Percentiles rank a stretch among this genome's conserved stretches.
Conservation (phyloP, 2,329 filamentous ascomycete genomes). For the Sclerotinia minor region DNA sequence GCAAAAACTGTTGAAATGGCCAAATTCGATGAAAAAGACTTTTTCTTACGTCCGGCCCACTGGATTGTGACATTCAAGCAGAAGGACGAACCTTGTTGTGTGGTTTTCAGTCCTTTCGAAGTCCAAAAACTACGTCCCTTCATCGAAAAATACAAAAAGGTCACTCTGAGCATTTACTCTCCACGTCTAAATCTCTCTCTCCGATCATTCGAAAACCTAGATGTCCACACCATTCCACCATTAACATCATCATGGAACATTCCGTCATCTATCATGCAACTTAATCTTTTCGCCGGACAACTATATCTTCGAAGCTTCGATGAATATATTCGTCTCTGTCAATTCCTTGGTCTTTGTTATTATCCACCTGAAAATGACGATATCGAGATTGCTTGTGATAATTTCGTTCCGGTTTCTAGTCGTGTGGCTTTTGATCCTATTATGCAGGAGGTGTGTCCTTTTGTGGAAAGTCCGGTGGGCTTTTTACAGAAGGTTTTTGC, state of each 20-base stretch:
- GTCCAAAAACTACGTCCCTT: slow-evolving; percentile 51
- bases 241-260: slow-evolving; percentile 30
- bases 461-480: slow-evolving; percentile 45
- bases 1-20: slow-evolving; percentile 45
- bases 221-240: slow-evolving; percentile 46
- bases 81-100: slow-evolving; percentile 25
- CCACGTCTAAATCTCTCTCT: slow-evolving; percentile 47
- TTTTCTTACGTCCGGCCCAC: slow-evolving; percentile 54
- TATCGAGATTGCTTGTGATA: slow-evolving; percentile 38
- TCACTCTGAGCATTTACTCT: slow-evolving; percentile 54
- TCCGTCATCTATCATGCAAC: slow-evolving; percentile 43
- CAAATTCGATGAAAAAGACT: slow-evolving; percentile 41
- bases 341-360: slow-evolving; percentile 52
- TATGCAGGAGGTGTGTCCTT: slow-evolving; percentile 32
- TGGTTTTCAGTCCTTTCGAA: slow-evolving; percentile 63
- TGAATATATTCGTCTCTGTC: slow-evolving; percentile 56
- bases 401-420: slow-evolving; percentile 39
- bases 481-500: slow-evolving; percentile 45
- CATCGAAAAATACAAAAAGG: slow-evolving; percentile 43
- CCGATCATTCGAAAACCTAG: slow-evolving; percentile 48
- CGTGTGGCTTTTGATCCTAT: slow-evolving; percentile 18
- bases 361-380: slow-evolving; percentile 21
- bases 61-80: slow-evolving; percentile 50
- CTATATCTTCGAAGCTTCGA: slow-evolving; percentile 57
- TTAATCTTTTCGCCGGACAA: slow-evolving; percentile 69